Evolutionary conservation across 1,284 basidiomycete genomes (phyloP), one percentile per base, ranked within the genome.

Genomic region (Ganoderma sinense): DNA sequence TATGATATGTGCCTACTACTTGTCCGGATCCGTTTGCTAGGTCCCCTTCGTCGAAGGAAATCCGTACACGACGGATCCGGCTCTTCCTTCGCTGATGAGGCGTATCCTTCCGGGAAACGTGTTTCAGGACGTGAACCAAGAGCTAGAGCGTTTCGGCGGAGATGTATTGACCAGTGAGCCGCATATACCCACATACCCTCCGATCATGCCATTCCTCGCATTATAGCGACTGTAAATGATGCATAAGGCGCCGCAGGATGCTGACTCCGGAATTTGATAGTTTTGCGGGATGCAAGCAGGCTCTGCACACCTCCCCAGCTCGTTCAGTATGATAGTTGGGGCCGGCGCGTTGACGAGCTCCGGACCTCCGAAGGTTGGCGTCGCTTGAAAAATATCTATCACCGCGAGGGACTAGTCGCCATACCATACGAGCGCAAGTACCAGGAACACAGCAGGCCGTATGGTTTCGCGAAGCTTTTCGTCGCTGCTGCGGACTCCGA

Each of bases 301-400:
- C 83, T 82, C 33, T 81, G 85, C 0, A 76, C 78, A 1, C 85
- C 85, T 29, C 89, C 91, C 0, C 81, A 78, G 16, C 77, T 93
- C 26, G 83, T 84, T 0, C 92, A 93, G 76, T 93, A 92, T 74
- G 83, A 92, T 73, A 88, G 91, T 72, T 93, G 88, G 89, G 91
- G 91, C 0, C 83, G 83, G 58, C 85, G 91, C 11, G 80, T 93
- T 5, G 92, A 94, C 76, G 79, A 82, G 1, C 84, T 94, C 0
- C 83, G 89, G 62, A 92, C 90, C 0, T 90, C 89, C 16, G 90
- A 93, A 76, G 90, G 88, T 1, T 94, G 92, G 92, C 84, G 89
- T 43, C 86, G 84, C 31, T 84, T 96, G 75, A 94, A 92, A 80
- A 88, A 87, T 33, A 81, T 91, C 48, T 85, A 89, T 55, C 88